These are phyloP conservation scores for Pichia sp. DNA, from an alignment of 1,139 yeast species.

Conservation along the genomic window DNA sequence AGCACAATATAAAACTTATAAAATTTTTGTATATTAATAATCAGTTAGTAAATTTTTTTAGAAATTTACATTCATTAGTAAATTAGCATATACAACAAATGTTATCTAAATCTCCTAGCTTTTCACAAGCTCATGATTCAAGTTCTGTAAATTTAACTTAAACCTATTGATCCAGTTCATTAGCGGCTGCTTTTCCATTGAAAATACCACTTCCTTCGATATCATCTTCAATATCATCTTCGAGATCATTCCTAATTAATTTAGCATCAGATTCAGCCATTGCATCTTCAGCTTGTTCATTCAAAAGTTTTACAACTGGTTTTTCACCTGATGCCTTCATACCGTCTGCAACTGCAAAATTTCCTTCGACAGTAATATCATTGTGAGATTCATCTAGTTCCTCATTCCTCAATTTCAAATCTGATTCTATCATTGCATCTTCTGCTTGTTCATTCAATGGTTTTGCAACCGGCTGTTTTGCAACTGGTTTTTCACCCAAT, in stretches of 20 bases:
- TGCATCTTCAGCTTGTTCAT: constrained; percentile 12
- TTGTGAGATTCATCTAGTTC: too few relatives aligned
- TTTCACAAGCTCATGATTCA: background rate
- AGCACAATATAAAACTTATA: background rate
- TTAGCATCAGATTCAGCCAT: constrained; percentile 2
- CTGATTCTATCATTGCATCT: constrained; percentile 6
- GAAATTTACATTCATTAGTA: too few relatives aligned
- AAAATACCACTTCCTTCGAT: constrained; percentile 7
- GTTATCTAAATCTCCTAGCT: too few relatives aligned
- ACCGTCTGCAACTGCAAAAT: constrained; percentile 21
- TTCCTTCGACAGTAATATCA: constrained; percentile 12
- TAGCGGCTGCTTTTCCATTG: constrained; percentile 18
- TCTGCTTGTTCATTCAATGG: constrained; percentile 12
- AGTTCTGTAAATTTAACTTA: constrained; percentile 6
- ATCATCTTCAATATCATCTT: background rate
- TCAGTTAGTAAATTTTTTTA: too few relatives aligned
- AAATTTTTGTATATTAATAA: too few relatives aligned
- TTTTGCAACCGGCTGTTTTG: constrained; percentile 24
- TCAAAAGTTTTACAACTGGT: constrained; percentile 18
- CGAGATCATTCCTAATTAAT: too few relatives aligned
- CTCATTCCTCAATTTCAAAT: too few relatives aligned
- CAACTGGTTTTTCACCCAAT: constrained; percentile 21
- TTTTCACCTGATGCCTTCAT: constrained; percentile 22
- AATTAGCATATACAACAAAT: too few relatives aligned
- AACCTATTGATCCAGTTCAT: constrained; percentile 23